Base-by-base conservation (phyloP, 2,329 filamentous ascomycete species). In the Pyrenophora graminea region DNA sequence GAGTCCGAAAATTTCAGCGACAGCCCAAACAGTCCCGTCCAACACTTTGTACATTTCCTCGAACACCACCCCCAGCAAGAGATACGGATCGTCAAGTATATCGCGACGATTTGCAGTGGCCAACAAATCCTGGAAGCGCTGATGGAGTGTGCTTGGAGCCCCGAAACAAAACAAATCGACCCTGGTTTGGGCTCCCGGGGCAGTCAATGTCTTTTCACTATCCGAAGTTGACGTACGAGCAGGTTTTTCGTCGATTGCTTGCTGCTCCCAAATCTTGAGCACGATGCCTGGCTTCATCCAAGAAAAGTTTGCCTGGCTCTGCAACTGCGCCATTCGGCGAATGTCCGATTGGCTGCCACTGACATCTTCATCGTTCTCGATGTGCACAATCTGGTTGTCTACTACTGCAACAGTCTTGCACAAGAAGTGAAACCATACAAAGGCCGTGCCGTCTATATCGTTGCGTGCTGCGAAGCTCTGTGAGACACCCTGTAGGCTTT, bases 91-190 rank as follows among this genome's bases (percentile, higher is more conserved):
- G 1, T 62, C 25, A 3, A 69, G 19, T 2, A 68, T 32, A 13
- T 70, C 67, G 5, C 60, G 45, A 39, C 61, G 52, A 4, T 47
- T 55, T 18, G 55, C 48, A 18, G 45, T 31, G 2, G 34, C 27
- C 39, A 32, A 45, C 19, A 68, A 18, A n/a, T 48, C 45, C 18
- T 51, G 52, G 23, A 70, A 55, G 1, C 60, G 53, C 17, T 55
- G 39, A 10, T 55, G 45, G 27, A 70, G 21, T 6, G 61, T 46
- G 0, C 12, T 21, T 3, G 66, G 58, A 2, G 64, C 63, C 2
- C 65, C 67, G 30, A 71, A 71, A 41, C 67, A 67, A 15, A 70
- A 53, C 18, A 71, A 25, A n/a, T 66, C 66, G 6, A 68, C 50
- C 9, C 7, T 31, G 17, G 54, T 33, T 12, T 49, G 31, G 7